phyloP scores from a whole-genome alignment of 352 stramenopile genomes.

The Globisporangium lucens region DNA sequence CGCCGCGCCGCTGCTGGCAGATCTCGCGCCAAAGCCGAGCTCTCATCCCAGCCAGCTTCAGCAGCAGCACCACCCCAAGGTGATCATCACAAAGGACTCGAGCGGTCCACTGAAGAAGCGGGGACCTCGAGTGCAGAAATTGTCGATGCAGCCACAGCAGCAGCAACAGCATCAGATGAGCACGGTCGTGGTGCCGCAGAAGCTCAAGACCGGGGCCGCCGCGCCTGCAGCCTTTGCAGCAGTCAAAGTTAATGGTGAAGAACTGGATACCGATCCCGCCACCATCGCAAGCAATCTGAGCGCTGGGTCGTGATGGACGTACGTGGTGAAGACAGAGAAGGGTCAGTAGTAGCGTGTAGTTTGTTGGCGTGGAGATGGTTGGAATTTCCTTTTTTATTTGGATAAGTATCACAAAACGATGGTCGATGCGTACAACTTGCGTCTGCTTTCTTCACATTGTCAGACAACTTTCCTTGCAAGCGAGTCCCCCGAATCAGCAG shows the following conservation, averaged over 20 bases:
- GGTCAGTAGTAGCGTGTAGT: background rate
- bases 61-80: slow-evolving; percentile 3
- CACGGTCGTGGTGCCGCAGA: slow-evolving; percentile 10
- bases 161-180: slow-evolving; percentile 3
- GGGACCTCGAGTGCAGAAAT: background rate
- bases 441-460: background rate
- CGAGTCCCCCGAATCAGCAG: background rate
- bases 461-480: background rate
- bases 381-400: slow-evolving; percentile 1
- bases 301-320: background rate
- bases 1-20: background rate
- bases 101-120: slow-evolving; percentile 5
- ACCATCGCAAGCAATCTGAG: background rate
- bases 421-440: background rate
- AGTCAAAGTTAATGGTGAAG: background rate
- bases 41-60: background rate
- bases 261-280: background rate
- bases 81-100: slow-evolving; percentile 13
- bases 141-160: background rate
- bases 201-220: background rate
- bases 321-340: background rate
- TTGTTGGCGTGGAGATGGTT: background rate
- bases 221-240: background rate
- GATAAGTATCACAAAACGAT: slow-evolving; percentile 4
- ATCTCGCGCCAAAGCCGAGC: background rate